These are phyloP conservation scores for Plasmodium knowlesi DNA, from an alignment of 169 alveolate genomes.

Conservation along the genomic window DNA sequence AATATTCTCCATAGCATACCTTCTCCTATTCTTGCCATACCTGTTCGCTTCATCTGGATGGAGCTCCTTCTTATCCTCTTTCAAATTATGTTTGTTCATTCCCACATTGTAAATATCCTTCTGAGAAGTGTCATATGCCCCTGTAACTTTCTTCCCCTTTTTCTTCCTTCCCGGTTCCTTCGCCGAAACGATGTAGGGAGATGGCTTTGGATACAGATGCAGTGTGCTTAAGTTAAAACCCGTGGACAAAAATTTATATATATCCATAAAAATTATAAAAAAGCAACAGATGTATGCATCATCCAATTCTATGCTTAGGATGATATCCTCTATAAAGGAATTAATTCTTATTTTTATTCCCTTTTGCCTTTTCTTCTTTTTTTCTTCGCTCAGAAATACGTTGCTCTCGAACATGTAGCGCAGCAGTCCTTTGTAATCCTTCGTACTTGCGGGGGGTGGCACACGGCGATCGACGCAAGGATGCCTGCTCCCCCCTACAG, in stretches of 20 bases:
- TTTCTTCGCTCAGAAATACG: constrained; percentile 64
- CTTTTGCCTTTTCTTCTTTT: constrained; percentile 68
- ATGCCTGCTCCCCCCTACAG: not conserved
- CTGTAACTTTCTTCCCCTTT: not conserved
- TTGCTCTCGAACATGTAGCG: constrained; percentile 59
- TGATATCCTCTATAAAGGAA: constrained; percentile 66
- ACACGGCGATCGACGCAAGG: not conserved
- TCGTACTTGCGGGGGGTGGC: not conserved
- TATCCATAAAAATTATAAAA: constrained; percentile 66
- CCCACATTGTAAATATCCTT: not conserved
- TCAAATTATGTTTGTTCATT: not conserved
- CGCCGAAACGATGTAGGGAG: constrained; percentile 72
- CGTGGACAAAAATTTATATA: constrained; percentile 59
- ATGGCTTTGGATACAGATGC: constrained; percentile 75
- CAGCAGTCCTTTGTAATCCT: constrained; percentile 43
- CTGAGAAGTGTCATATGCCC: not conserved
- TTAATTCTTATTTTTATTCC: constrained; percentile 73
- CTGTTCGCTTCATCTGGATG: not conserved
- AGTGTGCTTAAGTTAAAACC: constrained; percentile 68
- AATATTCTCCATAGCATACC: not conserved
- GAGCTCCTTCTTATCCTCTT: not conserved
- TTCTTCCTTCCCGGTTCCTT: constrained; percentile 4
- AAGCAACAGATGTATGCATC: constrained; percentile 73
- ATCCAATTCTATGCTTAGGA: constrained; percentile 68
- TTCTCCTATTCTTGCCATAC: not conserved